Evolutionary conservation across 2,329 filamentous ascomycete genomes (phyloP), one percentile per base, ranked within the genome.

Genomic region (Ceratocystiopsis sp.): DNA sequence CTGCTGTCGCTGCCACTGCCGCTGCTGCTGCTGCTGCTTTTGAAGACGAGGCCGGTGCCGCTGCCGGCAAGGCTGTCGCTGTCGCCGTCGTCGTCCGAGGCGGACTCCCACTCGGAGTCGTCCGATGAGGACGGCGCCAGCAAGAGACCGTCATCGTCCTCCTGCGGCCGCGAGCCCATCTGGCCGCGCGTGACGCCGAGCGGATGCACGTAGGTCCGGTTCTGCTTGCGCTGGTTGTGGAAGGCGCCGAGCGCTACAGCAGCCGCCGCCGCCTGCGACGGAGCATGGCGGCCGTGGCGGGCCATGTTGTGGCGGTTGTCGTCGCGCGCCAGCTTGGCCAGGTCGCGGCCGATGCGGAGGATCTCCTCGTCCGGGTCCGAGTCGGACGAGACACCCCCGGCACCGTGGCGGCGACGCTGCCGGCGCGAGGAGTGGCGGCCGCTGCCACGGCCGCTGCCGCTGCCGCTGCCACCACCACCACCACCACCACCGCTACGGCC

Each of bases 71-170:
- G 25, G 10, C 14, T 17, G 25, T 25, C 25, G 3, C 12, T 19
- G 39, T 52, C 53, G 40, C 53, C 53, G 29, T 49, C 42, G 15
- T 68, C 66, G 39, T 63, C 63, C 7, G 67, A 71, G 21, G 69
- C 67, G 38, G 69, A 71, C 54, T 75, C 71, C 71, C 71, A 75
- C 44, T 73, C 70, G 1, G 63, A 63, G 37, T 73, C 67, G 32
- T 68, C 69, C 41, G 64, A 56, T 48, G 48, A 59, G 53, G 58
- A 55, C 4, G 44, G 43, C 16, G 55, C 55, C 16, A 50, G 38
- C 3, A 47, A 44, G 38, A 50, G 44, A 5, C 54, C 53, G 21
- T 51, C 49, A 18, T 47, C 38, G 32, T 42, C 17, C 37, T 46
- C 29, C 37, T 32, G 21, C 15, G 18, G 32, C 5, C 25, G n/a